Base-by-base conservation (phyloP, 345 rosid genomes). In the Citrus glauca region DNA sequence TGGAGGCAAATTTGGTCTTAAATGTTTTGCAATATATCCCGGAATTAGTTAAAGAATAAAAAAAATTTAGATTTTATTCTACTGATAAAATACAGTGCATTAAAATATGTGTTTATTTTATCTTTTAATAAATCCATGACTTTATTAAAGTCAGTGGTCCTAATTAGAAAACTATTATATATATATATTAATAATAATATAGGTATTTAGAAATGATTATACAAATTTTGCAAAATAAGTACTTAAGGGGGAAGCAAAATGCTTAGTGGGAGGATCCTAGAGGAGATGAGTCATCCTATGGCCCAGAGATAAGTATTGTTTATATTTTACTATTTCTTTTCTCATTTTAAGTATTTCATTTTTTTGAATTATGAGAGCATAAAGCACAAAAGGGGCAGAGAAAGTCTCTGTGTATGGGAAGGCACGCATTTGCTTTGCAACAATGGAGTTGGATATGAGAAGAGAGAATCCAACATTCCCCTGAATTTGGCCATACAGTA, bases 401-500 rank as follows among this genome's bases (percentile, higher is more conserved):
- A 74, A 27, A 27, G 20, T 25, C 20, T 71, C 2, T 56, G 16
- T 35, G 75, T 33, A 56, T 22, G 75, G 63, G 42, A 32, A 56
- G 75, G 70, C 69, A 48, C 55, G 78, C 76, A 71, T 45, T 45
- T 13, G 17, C 50, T 42, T 75, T 82, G 77, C 74, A 66, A 59
- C 66, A 70, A 72, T 69, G 82, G 79, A 37, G 70, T 4, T 19
- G 45, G 6, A 6, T 32, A 33, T 19, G 69, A 14, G 66, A 63
- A 63, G 57, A 69, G 38, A 79, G 86, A 85, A 86, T 86, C 83
- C 79, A 80, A 86, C 81, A 88, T 86, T 79, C 84, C 72, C 72
- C 76, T 75, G 78, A 72, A 82, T 74, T 84, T 74, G 85, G 85
- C 81, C 89, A 88, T 78, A 25, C 83, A 82, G 69, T 61, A 80